phyloP scores from a whole-genome alignment of 495 filamentous ascomycete species.

The Bathelium albidoporum region DNA sequence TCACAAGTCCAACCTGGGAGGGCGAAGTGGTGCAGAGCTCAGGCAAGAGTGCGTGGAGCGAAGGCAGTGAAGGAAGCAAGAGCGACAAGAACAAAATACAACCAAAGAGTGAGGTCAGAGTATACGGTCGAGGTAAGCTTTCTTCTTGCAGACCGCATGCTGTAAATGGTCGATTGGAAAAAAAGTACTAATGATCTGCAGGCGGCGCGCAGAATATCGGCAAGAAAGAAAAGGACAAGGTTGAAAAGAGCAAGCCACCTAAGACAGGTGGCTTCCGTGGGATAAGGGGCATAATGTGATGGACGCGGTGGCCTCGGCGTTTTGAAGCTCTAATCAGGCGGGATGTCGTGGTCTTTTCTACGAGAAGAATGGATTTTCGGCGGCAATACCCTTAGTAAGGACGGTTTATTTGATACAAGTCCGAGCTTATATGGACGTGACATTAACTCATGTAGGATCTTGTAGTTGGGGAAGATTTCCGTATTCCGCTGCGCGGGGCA shows the following conservation, averaged over 20 bases:
- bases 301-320: background rate
- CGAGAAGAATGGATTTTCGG: background rate
- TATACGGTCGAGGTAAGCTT: slow-evolving; percentile 32
- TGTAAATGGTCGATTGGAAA: background rate
- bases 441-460: too few relatives aligned
- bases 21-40: slow-evolving; percentile 16
- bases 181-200: slow-evolving; percentile 2
- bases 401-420: background rate
- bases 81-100: slow-evolving; percentile 25
- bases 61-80: slow-evolving; percentile 17
- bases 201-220: slow-evolving; percentile 28
- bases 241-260: slow-evolving; percentile 2
- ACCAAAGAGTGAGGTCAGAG: slow-evolving; percentile 25
- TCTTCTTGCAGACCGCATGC: background rate
- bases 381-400: background rate
- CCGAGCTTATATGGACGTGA: background rate
- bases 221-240: slow-evolving; percentile 17
- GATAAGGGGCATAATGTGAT: slow-evolving; percentile 7
- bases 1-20: slow-evolving; percentile 11
- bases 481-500: too few relatives aligned
- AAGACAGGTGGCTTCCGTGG: slow-evolving; percentile 8
- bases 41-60: slow-evolving; percentile 22
- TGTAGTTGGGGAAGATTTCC: too few relatives aligned
- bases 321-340: background rate
- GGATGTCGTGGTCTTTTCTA: background rate